These are phyloP conservation scores for Phialophora chinensis DNA, from an alignment of 2,329 filamentous ascomycete species.

Conservation along the genomic window DNA sequence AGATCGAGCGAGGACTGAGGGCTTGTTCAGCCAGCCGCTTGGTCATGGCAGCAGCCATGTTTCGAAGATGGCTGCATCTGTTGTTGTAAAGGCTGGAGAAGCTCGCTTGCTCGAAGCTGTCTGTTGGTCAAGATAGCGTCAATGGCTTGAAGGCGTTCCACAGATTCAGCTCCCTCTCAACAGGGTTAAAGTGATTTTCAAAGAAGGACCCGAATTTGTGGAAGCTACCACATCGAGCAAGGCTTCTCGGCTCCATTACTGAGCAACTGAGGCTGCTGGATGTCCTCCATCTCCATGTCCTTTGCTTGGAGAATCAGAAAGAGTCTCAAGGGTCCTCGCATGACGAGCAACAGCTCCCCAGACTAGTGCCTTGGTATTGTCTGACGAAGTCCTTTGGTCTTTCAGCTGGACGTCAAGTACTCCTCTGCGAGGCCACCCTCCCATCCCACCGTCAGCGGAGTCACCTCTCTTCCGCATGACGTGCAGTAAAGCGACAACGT, in stretches of 20 bases:
- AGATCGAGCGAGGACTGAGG: neutral
- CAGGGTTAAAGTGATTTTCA: neutral
- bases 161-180: neutral
- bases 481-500: neutral
- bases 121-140: neutral
- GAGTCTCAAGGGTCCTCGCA: neutral
- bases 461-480: neutral
- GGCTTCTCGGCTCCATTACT: neutral
- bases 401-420: too few relatives aligned
- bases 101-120: neutral
- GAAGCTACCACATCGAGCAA: neutral
- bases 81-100: neutral
- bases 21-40: constrained; percentile 11
- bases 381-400: neutral
- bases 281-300: neutral
- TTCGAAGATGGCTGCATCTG: constrained; percentile 1
- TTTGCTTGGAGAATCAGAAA: neutral
- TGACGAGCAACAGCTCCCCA: neutral
- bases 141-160: neutral
- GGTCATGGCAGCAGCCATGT: neutral
- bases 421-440: neutral
- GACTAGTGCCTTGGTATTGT: neutral
- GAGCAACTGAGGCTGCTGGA: neutral
- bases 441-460: neutral
- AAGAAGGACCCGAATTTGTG: neutral